These are phyloP conservation scores for Curvularia hawaiiensis DNA, from an alignment of 2,329 filamentous ascomycete genomes.

Conservation along the genomic window DNA sequence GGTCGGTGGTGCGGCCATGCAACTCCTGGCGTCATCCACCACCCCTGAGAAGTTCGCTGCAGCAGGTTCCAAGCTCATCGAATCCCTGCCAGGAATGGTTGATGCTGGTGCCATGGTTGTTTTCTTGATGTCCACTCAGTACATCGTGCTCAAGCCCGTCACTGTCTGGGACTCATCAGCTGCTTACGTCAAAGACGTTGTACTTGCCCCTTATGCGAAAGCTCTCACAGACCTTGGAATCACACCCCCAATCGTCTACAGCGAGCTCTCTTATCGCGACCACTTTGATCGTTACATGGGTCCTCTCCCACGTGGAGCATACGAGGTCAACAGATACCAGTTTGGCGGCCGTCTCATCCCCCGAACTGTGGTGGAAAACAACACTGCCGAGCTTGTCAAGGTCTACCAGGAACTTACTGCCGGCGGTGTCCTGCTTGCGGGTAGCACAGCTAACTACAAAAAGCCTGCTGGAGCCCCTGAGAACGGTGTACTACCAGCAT, in stretches of 20 bases:
- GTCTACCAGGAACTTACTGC: constrained; percentile 19
- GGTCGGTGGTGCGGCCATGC: constrained; percentile 31
- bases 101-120: constrained; percentile 29
- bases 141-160: constrained; percentile 12
- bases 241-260: constrained; percentile 27
- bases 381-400: constrained; percentile 22
- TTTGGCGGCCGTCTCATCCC: constrained; percentile 30
- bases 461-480: constrained; percentile 19
- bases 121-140: constrained; percentile 21
- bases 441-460: constrained; percentile 23
- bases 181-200: constrained; percentile 24
- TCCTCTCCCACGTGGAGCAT: constrained; percentile 31
- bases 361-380: constrained; percentile 23
- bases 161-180: constrained; percentile 14
- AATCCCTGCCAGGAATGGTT: constrained; percentile 26
- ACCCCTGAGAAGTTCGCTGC: constrained; percentile 23
- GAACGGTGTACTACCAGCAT: constrained; percentile 33
- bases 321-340: constrained; percentile 25
- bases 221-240: constrained; percentile 26
- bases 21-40: constrained; percentile 24
- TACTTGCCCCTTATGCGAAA: constrained; percentile 30
- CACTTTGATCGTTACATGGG: constrained; percentile 34
- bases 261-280: constrained; percentile 29
- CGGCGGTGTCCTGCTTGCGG: constrained; percentile 24
- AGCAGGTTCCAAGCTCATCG: constrained; percentile 17